Conservation (phyloP, 129 eudicot genomes). For the Smallanthus sonchifolius region DNA sequence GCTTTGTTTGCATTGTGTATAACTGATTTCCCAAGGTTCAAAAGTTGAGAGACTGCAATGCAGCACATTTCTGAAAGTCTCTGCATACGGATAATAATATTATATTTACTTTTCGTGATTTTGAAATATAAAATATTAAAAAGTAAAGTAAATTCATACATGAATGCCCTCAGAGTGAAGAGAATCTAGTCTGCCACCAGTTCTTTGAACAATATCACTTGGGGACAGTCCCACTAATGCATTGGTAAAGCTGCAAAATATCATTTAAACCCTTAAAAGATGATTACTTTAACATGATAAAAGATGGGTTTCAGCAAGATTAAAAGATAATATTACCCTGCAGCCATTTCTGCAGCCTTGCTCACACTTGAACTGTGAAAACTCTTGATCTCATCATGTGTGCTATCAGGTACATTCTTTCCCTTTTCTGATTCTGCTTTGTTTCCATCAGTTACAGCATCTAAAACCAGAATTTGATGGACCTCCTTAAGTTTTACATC, state of each 20-base stretch:
- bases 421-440: conserved; percentile 58
- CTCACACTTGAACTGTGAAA: conserved; percentile 78
- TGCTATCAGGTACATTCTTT: conserved; percentile 54
- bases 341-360: conserved; percentile 95
- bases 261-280: neutral
- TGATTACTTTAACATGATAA: neutral
- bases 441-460: conserved; percentile 50
- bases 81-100: conserved; percentile 37
- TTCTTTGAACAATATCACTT: conserved; percentile 70
- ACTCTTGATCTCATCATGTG: conserved; percentile 61
- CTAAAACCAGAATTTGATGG: conserved; percentile 68
- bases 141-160: conserved; percentile 33
- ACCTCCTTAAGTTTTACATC: conserved; percentile 91
- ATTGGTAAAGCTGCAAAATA: conserved; percentile 75
- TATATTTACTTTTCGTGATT: neutral
- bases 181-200: conserved; percentile 86
- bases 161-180: conserved; percentile 98
- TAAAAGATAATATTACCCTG: conserved; percentile 55
- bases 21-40: conserved; percentile 74
- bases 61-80: conserved; percentile 97
- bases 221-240: conserved; percentile 70
- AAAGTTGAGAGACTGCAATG: conserved; percentile 77
- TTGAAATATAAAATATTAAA: neutral
- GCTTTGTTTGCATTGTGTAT: conserved; percentile 58
- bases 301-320: neutral